Conservation (phyloP, 169 alveolate species). For the Plasmodium gonderi region DNA sequence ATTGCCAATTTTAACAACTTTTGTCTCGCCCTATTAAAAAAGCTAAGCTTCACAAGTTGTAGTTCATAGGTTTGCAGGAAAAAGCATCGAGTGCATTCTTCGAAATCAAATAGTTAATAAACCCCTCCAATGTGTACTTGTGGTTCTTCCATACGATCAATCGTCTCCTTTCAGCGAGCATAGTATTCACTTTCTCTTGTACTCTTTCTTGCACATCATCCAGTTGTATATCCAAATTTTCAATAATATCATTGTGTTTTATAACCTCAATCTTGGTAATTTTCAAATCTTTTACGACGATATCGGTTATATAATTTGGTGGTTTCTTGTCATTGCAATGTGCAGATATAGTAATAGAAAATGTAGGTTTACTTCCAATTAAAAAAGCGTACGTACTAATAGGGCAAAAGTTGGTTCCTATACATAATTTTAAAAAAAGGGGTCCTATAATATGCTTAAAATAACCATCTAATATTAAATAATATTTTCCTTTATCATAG, state of each 20-base stretch:
- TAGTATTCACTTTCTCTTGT: constrained; percentile 39
- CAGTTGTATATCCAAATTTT: constrained; percentile 41
- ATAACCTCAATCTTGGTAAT: constrained; percentile 57
- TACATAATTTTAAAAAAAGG: constrained; percentile 39
- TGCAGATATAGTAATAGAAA: constrained; percentile 36
- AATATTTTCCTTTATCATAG: constrained; percentile 40
- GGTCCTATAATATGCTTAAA: constrained; percentile 71
- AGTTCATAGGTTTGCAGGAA: constrained; percentile 22
- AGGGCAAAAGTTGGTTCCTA: constrained; percentile 66
- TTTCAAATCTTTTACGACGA: constrained; percentile 23
- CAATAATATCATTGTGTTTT: constrained; percentile 37
- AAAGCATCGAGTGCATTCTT: constrained; percentile 27
- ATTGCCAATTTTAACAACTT: too few relatives aligned
- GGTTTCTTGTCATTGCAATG: constrained; percentile 17
- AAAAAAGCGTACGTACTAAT: constrained; percentile 57
- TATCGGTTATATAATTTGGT: constrained; percentile 27
- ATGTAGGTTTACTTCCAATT: constrained; percentile 49
- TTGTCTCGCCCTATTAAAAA: neutral
- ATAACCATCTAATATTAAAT: constrained; percentile 18
- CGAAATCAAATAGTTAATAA: constrained; percentile 50
- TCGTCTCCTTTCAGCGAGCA: constrained; percentile 19
- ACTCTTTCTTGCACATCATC: constrained; percentile 46
- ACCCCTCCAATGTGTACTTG: constrained; percentile 38
- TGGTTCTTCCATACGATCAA: constrained; percentile 49
- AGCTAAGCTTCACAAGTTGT: neutral